Conservation (phyloP, 2,329 filamentous ascomycete genomes). For the Apiospora marii region DNA sequence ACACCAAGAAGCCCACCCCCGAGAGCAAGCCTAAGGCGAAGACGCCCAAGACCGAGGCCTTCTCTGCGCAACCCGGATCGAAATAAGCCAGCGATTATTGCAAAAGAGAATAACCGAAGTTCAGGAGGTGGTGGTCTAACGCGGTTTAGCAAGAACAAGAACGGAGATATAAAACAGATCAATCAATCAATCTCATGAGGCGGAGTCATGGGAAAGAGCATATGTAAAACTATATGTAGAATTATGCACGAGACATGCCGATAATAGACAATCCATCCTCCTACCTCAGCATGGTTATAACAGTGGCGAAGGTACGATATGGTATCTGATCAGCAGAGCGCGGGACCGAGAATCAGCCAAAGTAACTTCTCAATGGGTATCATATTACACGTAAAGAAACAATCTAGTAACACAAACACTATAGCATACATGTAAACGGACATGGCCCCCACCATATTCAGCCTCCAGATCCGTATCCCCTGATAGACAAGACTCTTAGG, state of each 20-base stretch:
- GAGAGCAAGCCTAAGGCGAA: constrained; percentile 9
- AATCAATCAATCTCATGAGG: not conserved
- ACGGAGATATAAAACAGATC: not conserved
- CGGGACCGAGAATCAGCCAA: not conserved
- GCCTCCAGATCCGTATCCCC: not conserved
- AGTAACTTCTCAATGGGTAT: constrained; percentile 15
- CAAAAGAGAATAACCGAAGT: not conserved
- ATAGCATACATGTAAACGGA: not conserved
- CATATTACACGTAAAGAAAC: constrained; percentile 15
- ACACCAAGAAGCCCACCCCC: not conserved
- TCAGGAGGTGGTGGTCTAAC: not conserved
- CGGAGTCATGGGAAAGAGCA: not conserved
- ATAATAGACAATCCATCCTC: constrained; percentile 17
- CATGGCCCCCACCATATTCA: not conserved
- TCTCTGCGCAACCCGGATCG: not conserved
- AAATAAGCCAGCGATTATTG: not conserved
- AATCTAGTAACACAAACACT: not conserved
- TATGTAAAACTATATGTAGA: constrained; percentile 15
- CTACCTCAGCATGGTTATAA: not conserved
- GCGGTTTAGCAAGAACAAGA: not conserved
- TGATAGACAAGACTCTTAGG: not conserved
- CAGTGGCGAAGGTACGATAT: not conserved
- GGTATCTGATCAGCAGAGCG: too few relatives aligned
- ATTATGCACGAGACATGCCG: constrained; percentile 19
- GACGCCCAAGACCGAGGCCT: constrained; percentile 1